phyloP scores from a whole-genome alignment of 768 basidiomycete genomes.

The Mycena venus region DNA sequence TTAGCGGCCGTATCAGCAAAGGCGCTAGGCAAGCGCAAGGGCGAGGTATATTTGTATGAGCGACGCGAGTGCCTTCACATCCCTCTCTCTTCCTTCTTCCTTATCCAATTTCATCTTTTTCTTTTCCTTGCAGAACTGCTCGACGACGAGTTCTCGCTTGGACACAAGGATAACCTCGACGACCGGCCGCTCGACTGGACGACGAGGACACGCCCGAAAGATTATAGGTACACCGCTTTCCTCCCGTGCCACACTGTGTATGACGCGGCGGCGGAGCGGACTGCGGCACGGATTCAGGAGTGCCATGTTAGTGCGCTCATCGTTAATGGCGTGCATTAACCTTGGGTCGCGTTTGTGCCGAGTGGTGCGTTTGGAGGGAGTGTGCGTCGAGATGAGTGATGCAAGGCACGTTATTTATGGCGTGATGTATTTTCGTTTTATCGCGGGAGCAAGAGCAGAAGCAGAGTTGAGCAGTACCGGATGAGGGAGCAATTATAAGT shows the following conservation, averaged over 20 bases:
- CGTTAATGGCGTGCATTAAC: conserved; percentile 64
- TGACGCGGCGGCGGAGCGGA: conserved; percentile 91
- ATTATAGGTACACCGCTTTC: conserved; percentile 52
- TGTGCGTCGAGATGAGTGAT: too few species aligned
- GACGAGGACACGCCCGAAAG: conserved; percentile 46
- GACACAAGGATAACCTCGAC: conserved; percentile 47
- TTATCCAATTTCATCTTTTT: neutral
- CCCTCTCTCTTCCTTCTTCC: neutral
- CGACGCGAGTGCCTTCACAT: conserved; percentile 19
- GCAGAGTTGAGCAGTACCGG: too few species aligned
- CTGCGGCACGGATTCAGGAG: conserved; percentile 68
- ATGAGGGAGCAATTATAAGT: too few species aligned
- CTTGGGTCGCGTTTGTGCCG: neutral
- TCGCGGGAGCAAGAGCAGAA: too few species aligned
- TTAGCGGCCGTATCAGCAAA: conserved; percentile 68
- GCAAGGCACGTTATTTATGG: too few species aligned
- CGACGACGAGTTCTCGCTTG: conserved; percentile 71
- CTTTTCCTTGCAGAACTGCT: conserved; percentile 53
- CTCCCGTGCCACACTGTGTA: conserved; percentile 82
- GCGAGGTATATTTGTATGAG: conserved; percentile 66
- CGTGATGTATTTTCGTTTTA: neutral
- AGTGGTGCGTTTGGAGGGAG: too few species aligned
- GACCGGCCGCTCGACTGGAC: conserved; percentile 57
- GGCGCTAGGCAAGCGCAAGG: conserved; percentile 87
- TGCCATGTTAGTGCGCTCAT: conserved; percentile 45